Evolutionary conservation across 2,329 filamentous ascomycete genomes (phyloP).

Genomic region (Fusarium setosum): DNA sequence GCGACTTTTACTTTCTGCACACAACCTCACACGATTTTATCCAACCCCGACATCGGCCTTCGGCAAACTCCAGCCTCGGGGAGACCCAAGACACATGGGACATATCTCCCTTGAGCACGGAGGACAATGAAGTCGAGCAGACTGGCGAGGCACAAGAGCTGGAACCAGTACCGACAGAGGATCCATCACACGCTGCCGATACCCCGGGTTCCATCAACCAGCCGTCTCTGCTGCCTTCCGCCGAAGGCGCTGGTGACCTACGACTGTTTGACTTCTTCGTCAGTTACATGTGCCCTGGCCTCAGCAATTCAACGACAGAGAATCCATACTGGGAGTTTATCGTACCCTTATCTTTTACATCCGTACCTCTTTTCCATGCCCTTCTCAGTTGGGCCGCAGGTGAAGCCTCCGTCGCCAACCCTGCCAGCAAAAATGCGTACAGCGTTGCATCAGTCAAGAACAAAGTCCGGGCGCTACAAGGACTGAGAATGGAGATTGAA

Average conservation of each 20-base stretch:
- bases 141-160: not conserved
- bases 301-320: slow-evolving; percentile 6
- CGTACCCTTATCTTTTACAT: slow-evolving; percentile 4
- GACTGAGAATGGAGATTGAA: slow-evolving; percentile 6
- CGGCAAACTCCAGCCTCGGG: not conserved
- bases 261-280: slow-evolving; percentile 13
- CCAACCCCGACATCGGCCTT: not conserved
- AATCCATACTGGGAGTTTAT: slow-evolving; percentile 16
- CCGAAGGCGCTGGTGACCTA: not conserved
- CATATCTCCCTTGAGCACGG: not conserved
- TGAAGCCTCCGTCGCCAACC: not conserved
- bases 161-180: not conserved
- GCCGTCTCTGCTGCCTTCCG: not conserved
- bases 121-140: not conserved
- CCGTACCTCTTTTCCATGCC: slow-evolving; percentile 3
- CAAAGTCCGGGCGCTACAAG: slow-evolving; percentile 1
- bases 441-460: slow-evolving; percentile 5
- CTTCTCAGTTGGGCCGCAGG: slow-evolving; percentile 9
- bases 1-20: slow-evolving; percentile 5
- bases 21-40: not conserved
- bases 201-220: not conserved
- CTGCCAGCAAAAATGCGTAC: not conserved
- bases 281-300: not conserved
- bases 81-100: not conserved
- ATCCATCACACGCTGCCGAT: not conserved